Evolutionary conservation across 306 rosid genomes (phyloP).

Genomic region (Lathyrus tuberosus): DNA sequence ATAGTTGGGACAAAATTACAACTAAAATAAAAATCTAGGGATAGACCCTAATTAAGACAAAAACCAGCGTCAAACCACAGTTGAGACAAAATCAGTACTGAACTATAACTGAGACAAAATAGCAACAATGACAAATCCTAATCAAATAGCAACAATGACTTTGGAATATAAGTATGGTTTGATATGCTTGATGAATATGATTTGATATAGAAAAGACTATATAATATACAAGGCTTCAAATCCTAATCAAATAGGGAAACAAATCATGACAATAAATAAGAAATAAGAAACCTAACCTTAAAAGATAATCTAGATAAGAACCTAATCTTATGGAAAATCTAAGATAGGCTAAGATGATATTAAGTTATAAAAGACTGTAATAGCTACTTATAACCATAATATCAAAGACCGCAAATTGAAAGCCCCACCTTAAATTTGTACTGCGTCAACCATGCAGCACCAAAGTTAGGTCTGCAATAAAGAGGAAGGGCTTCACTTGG

Average conservation of each 20-base stretch:
- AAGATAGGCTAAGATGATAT: neutral
- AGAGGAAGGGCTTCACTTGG: conserved; percentile 97
- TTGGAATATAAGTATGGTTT: neutral
- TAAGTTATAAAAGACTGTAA: neutral
- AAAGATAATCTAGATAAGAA: neutral
- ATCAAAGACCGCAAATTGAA: conserved; percentile 34
- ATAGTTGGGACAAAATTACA: neutral
- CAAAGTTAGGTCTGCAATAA: conserved; percentile 92
- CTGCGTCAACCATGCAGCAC: conserved; percentile 88
- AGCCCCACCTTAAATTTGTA: conserved; percentile 78
- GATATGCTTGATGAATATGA: neutral
- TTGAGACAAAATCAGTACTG: too few relatives aligned
- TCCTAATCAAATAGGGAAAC: neutral
- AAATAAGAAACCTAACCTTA: neutral
- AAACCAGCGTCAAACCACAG: neutral
- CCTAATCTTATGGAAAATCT: neutral
- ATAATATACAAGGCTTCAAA: neutral
- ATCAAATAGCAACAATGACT: neutral
- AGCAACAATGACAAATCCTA: neutral
- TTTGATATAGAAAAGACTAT: neutral
- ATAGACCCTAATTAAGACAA: neutral
- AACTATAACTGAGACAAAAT: neutral
- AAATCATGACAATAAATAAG: neutral
- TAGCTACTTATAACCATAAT: neutral
- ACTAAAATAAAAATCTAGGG: neutral